Base-by-base conservation (phyloP, 2,329 filamentous ascomycete species). In the Periconia digitata region DNA sequence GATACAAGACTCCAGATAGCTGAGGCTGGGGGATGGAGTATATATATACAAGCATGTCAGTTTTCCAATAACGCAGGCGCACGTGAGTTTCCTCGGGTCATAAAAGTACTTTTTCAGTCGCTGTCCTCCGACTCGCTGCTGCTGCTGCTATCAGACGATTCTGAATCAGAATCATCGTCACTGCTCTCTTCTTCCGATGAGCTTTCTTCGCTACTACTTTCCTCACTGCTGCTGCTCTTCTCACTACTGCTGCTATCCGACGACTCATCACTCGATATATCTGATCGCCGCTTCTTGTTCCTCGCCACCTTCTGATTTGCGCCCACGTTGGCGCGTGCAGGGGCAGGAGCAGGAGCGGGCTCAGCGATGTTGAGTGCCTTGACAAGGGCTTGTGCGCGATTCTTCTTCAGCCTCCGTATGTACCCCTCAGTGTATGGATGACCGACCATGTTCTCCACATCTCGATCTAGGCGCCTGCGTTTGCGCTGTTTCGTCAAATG, bases 391-490 rank as follows among this genome's bases (percentile, higher is more conserved):
- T 68, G 64, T 3, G 63, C 63, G 39, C 70, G 64, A 20, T 54
- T 51, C 32, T 66, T 58, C 46, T 70, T 66, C 43, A 74, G 56
- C 43, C 66, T 58, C 20, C 68, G 56, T 41, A 73, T 60, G 32
- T 64, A 63, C 10, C 56, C 60, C 20, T 69, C 62, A 6, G 62
- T 50, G 42, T 64, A 46, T 5, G 61, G 57, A 23, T 67, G 63
- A 2, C 53, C 51, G 2, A 50, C 37, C 23, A 69, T 39, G 22
- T 22, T 52, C 36, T 70, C 60, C 6, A 69, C 46, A 43, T 71
- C 61, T 3, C 50, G 57, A 49, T 74, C 59, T 8, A 65, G 46
- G 44, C 60, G 54, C 50, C 66, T 50, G 37, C 64, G 56, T 52
- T 64, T 66, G 47, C 62, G 58, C 47, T 67, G 58, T 23, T 66